Base-by-base conservation (phyloP, 768 basidiomycete genomes). In the Amanita molliuscula region DNA sequence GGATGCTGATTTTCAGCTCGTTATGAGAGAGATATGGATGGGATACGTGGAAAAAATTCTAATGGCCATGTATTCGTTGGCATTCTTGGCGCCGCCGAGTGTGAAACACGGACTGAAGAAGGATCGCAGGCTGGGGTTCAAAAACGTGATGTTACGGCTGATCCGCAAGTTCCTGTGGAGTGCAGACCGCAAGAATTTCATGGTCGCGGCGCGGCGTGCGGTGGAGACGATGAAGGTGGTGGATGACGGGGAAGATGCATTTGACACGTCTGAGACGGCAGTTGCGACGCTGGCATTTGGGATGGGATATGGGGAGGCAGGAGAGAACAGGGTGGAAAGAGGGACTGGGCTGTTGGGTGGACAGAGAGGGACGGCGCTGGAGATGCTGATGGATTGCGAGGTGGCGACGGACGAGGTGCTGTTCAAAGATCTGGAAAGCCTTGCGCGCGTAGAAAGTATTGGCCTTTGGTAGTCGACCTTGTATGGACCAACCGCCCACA, bases 1-100 rank as follows among this genome's bases (percentile, higher is more conserved):
- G 21, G 84, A 88, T 51, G 63, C 71, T 15, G 92, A 96, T 65
- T 88, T 89, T 62, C 67, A 80, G 59, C 65, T 85, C 54, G 65
- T 79, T 56, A 65, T 69, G 48, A 72, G 79, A 54, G 83, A 88
- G 59, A 59, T 67, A 18, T 91, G 88, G 82, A 63, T 93, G 40
- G 78, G 80, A 36, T 86, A 89, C 63, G 66, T 88, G 54, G 88
- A 94, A 70, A 87, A 86, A 56, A 68, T 74, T 47, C 72, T 86
- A 41, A 79, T 93, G 73, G 77, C 78, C n/a, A 75, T 96, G 36
- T 97, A 96, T 67, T 83, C 83, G 33, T 69, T 97, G 54, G 79
- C 83, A 20, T 97, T 92, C 71, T 70, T 94, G 48, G 79, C 91
- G 3, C 77, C 91, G 1, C 81, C 83, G 3, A 72, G 76, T 23